Base-by-base conservation (phyloP, 176 grass and related monocot genomes). In the Musa troglodytarum region DNA sequence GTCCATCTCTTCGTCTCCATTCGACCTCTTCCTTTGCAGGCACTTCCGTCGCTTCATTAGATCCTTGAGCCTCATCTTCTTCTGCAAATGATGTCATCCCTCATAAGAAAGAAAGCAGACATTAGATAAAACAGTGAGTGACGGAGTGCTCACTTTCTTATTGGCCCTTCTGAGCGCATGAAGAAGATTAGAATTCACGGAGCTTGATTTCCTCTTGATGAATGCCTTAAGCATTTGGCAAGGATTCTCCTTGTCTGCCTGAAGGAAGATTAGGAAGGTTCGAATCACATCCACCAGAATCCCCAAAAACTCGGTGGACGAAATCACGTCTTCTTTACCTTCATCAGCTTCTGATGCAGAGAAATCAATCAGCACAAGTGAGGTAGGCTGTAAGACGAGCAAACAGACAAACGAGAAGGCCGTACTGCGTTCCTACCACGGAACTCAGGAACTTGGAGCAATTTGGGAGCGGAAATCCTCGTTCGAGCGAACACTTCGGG, bases 381-480 rank as follows among this genome's bases (percentile, higher is more conserved):
- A 43, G 34, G 34, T 43, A 5, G 34, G 34, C 34, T 43, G 34
- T 6, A 43, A 6, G 34, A 6, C 34, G 34, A 43, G 34, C 3
- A 43, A 43, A 43, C 34, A 43, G 4, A 43, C 34, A 43, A 43
- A 43, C 34, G 34, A 43, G 3, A 43, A 6, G 34, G 34, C 34
- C 4, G 34, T 0, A 43, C 34, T 43, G 34, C 20, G 57, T 76
- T 86, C 92, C 89, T 89, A 43, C 34, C 34, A 6, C 82, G 89
- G 89, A 92, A 87, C 84, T 99, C 90, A 0, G 95, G 95, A 16
- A 99, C 95, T 49, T 92, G 74, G 19, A 99, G 95, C 26, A 99
- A 75, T 68, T 89, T 99, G 2, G 90, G 95, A 1, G 88, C 86
- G 2, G 74, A 78, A 76, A 89, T 87, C 86, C 92, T 91, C 72